Evolutionary conservation across 495 filamentous ascomycete genomes (phyloP).

Genomic region (Aspergillus sclerotiicarbonarius): DNA sequence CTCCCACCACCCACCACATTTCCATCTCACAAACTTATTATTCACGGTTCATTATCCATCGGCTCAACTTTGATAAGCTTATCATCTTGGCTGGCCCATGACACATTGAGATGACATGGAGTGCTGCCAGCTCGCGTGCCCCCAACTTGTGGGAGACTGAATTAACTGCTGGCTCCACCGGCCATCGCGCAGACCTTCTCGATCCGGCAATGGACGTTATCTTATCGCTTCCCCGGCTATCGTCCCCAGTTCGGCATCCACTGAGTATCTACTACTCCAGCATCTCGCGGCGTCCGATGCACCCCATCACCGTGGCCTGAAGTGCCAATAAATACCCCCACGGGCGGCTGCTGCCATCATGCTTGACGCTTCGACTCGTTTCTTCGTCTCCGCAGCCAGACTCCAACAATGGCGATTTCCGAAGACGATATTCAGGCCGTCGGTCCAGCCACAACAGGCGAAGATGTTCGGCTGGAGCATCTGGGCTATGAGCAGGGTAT

Average conservation of each 20-base stretch:
- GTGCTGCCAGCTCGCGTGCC: not conserved
- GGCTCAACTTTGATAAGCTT: not conserved
- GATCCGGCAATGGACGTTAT: not conserved
- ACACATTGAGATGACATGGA: not conserved
- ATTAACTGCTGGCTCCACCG: not conserved
- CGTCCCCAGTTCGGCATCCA: not conserved
- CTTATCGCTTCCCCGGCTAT: conserved; percentile 2
- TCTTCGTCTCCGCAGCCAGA: not conserved
- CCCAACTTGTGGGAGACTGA: not conserved
- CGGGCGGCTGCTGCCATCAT: not conserved
- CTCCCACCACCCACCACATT: not conserved
- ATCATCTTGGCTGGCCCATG: not conserved
- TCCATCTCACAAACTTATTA: not conserved
- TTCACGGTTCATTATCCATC: not conserved
- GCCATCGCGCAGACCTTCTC: not conserved
- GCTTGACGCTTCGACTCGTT: not conserved
- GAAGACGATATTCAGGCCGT: conserved; percentile 3
- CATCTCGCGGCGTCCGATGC: no score
- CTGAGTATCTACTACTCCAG: no score
- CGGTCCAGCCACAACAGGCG: conserved; percentile 19
- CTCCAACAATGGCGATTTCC: not conserved
- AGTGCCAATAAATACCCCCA: not conserved
- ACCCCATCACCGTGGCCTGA: not conserved
- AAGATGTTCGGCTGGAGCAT: conserved; percentile 40
- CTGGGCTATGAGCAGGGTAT: conserved; percentile 49